Evolutionary conservation across 108 stramenopile species (phyloP), one percentile per base, ranked within the genome.

Genomic region (Stephanodiscus triporus): DNA sequence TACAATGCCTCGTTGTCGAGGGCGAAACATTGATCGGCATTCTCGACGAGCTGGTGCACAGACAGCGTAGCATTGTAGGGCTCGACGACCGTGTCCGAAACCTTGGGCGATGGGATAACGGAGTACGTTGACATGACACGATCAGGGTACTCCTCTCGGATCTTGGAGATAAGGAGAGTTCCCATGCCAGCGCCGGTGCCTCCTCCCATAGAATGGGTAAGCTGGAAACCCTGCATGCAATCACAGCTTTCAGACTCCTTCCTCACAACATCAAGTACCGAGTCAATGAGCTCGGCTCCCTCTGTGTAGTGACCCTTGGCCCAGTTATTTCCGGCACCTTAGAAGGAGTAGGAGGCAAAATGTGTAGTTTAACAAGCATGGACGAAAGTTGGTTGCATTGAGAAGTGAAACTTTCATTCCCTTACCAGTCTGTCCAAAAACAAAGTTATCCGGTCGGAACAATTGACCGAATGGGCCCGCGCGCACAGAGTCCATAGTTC

Each of bases 251-350:
- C 97, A 42, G 89, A 84, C 84, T 98, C 97, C 86, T 96, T 96
- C 36, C 97, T 93, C 45, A 98, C 90, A 53, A 92, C 92, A 68
- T 98, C 97, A 81, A 98, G 87, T 58, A 96, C 89, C 50, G 91
- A 85, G 85, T 97, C 97, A 53, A 97, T 93, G 58, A 97, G 94
- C 85, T 97, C 95, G 34, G 94, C 97, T 27, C 97, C 96, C 84
- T 97, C 96, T 6, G 97, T 98, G 91, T 98, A 98, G 77, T 97
- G 96, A 72, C 97, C 97, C 86, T 97, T 97, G 84, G 97, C 97
- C 97, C 97, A 91, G 82, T 94, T 94, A 85, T 94, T 91, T 61
- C 89, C 89, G 62, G 89, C 93, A 49, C 91, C 80, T 63, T 14
- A 19, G 0, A n/a, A 30, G 3, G 50, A 24, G 22, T 16, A 8